These are phyloP conservation scores for Fragaria iinumae DNA, from an alignment of 306 rosid species.

Conservation along the genomic window DNA sequence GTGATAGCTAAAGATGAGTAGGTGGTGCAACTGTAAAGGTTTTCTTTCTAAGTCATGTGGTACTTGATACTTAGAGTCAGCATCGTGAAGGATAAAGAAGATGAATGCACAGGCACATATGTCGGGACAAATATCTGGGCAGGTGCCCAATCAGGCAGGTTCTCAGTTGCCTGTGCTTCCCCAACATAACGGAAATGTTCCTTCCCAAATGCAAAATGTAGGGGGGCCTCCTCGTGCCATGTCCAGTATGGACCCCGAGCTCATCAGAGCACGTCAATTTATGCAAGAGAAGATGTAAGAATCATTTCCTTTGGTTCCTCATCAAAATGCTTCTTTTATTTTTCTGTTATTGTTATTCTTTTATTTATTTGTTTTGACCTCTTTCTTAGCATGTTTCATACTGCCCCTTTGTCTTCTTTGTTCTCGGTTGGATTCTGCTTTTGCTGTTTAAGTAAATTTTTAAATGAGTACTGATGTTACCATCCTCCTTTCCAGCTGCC, in stretches of 20 bases:
- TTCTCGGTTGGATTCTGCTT: not conserved
- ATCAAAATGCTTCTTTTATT: not conserved
- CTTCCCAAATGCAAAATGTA: constrained; percentile 51
- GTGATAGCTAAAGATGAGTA: constrained; percentile 20
- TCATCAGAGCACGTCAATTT: constrained; percentile 45
- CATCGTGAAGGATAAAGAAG: constrained; percentile 35
- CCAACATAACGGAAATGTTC: constrained; percentile 58
- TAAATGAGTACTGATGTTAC: constrained; percentile 12
- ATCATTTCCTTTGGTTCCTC: not conserved
- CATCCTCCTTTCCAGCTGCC: constrained; percentile 47
- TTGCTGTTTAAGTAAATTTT: not conserved
- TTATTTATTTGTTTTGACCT: too few relatives aligned
- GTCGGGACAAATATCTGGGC: constrained; percentile 66
- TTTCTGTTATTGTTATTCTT: not conserved
- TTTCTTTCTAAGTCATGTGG: constrained; percentile 38
- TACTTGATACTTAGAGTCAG: constrained; percentile 30
- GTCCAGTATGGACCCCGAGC: constrained; percentile 57
- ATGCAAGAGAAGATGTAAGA: constrained; percentile 81
- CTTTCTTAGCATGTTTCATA: not conserved
- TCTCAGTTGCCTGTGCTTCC: constrained; percentile 54
- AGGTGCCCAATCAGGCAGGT: constrained; percentile 70
- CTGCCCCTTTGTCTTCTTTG: not conserved
- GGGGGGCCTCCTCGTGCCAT: constrained; percentile 41
- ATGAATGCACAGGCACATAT: constrained; percentile 70
- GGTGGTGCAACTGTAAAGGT: constrained; percentile 21